phyloP scores from a whole-genome alignment of 2,329 filamentous ascomycete species.

The Diaporthe longicolla region DNA sequence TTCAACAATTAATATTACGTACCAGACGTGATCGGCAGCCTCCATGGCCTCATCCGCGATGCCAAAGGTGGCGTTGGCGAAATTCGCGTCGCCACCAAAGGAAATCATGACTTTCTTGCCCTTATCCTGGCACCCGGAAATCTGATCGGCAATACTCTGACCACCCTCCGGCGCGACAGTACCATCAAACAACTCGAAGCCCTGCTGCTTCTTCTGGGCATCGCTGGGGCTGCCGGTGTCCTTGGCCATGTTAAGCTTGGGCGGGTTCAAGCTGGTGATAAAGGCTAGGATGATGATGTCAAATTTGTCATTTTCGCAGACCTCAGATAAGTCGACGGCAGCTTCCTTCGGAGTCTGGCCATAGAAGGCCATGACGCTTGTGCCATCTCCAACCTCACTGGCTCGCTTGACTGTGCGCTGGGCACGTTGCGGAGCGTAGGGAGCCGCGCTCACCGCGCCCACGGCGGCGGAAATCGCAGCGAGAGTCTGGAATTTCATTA shows the following conservation, averaged over 20 bases:
- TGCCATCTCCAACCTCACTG: slow-evolving; percentile 5
- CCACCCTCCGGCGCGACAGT: slow-evolving; percentile 9
- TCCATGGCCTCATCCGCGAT: slow-evolving; percentile 24
- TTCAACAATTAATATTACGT: neutral
- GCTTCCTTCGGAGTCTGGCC: slow-evolving; percentile 24
- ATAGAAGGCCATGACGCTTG: slow-evolving; percentile 25
- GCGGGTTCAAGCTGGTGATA: slow-evolving; percentile 36
- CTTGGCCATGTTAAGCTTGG: slow-evolving; percentile 39
- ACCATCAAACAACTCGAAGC: slow-evolving; percentile 34
- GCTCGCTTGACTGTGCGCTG: slow-evolving; percentile 24
- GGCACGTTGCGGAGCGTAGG: neutral
- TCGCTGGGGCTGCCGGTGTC: slow-evolving; percentile 34
- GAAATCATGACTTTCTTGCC: slow-evolving; percentile 40
- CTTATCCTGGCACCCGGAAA: slow-evolving; percentile 26
- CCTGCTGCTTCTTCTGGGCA: slow-evolving; percentile 12
- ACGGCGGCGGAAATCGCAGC: slow-evolving; percentile 16
- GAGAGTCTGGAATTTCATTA: slow-evolving; percentile 31
- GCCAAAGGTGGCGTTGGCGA: slow-evolving; percentile 22
- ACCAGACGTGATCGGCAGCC: slow-evolving; percentile 39
- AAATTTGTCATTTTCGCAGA: slow-evolving; percentile 35
- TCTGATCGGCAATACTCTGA: slow-evolving; percentile 35
- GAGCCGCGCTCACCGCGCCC: slow-evolving; percentile 17
- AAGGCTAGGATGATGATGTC: slow-evolving; percentile 37
- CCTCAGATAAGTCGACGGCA: slow-evolving; percentile 4
- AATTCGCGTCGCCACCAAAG: slow-evolving; percentile 29